Conservation (phyloP, 306 rosid species). For the Luffa aegyptiaca region DNA sequence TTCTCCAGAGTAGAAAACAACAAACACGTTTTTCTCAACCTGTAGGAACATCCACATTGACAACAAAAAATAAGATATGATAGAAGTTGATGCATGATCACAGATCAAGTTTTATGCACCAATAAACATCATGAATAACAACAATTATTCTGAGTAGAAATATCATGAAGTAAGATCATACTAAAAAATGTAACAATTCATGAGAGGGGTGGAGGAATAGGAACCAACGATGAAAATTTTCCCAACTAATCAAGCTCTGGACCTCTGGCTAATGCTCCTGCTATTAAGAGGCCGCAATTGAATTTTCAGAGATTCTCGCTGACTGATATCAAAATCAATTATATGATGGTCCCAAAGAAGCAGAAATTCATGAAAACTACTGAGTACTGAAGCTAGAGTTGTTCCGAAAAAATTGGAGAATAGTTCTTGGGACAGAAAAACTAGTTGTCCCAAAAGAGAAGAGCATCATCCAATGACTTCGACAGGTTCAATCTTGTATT, state of each 20-base stretch:
- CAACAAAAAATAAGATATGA: not conserved
- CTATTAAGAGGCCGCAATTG: conserved; percentile 59
- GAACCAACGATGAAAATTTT: not conserved
- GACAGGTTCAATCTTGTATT: conserved; percentile 85
- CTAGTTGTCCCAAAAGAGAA: conserved; percentile 60
- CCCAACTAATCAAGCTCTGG: conserved; percentile 47
- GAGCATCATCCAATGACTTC: conserved; percentile 62
- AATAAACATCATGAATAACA: not conserved
- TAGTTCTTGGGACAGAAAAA: conserved; percentile 81
- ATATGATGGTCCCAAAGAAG: conserved; percentile 72
- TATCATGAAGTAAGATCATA: not conserved
- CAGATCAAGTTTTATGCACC: not conserved
- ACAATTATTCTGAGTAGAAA: not conserved
- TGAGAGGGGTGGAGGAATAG: not conserved
- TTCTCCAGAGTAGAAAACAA: conserved; percentile 84
- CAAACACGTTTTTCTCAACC: conserved; percentile 94
- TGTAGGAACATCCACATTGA: conserved; percentile 22
- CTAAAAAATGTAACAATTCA: not conserved
- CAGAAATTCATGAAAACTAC: conserved; percentile 67
- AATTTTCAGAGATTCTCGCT: conserved; percentile 75
- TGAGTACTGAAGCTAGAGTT: conserved; percentile 79
- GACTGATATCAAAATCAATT: conserved; percentile 68
- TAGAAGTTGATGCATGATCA: not conserved
- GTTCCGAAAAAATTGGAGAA: conserved; percentile 87
- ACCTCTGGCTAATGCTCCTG: conserved; percentile 51